Evolutionary conservation across 75 land plant species (phyloP), one percentile per base, ranked within the genome.

Genomic region (Adiantum capillusveneris): DNA sequence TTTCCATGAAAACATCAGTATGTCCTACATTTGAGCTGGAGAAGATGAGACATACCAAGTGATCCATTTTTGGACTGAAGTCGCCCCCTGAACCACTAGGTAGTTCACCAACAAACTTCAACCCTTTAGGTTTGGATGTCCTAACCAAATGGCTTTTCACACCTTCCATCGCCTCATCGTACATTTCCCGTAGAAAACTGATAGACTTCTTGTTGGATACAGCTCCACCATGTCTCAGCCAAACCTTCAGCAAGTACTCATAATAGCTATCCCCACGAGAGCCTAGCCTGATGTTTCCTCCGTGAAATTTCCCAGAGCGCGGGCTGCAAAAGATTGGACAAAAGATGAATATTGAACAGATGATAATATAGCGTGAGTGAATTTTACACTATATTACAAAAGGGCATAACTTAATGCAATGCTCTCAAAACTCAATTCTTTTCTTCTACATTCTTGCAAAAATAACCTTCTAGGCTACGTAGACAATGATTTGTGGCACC

Each of bases 261-360:
- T 90, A 94, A 59, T 94, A 94, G 72, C 98, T 94, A 70, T 89
- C 98, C 53, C 98, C 98, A 62, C 96, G 90, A 56, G 98, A 94
- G 56, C 98, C 98, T 22, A 94, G 73, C 61, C 91, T 72, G 29
- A 94, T 86, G 63, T 83, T 86, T 62, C 79, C 75, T 53, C 98
- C 98, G 69, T 65, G 73, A 67, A 90, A 94, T 45, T 84, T 65
- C 53, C 98, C 96, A 61, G 90, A 59, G 11, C 75, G 71, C 60
- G 98, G 91, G 57, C 98, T 94, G 83, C 66, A 34, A 68, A 30
- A 29, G 57, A 62, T 64, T 28, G 2, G 3, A 28, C 14, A 2
- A 24, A 16, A n/a, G 7, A 16, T n/a, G n/a, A n/a, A n/a, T n/a
- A n/a, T n/a, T n/a, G n/a, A n/a, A n/a, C n/a, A n/a, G n/a, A n/a